Conservation (phyloP, 352 stramenopile species). For the Globisporangium lucens region DNA sequence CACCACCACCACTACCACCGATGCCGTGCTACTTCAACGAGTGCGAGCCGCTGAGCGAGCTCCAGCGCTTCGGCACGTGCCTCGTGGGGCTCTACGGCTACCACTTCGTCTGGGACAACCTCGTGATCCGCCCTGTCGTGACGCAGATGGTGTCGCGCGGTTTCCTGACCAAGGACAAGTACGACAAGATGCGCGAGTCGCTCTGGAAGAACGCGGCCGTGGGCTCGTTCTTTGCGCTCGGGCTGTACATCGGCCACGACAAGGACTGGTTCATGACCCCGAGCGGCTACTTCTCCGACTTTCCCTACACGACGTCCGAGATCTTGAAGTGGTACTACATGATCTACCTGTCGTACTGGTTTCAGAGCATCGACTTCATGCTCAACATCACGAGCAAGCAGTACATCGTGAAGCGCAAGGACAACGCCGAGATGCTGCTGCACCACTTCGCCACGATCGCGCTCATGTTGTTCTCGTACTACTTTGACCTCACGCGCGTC, state of each 20-base stretch:
- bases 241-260: conserved; percentile 54
- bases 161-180: conserved; percentile 53
- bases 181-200: conserved; percentile 82
- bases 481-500: conserved; percentile 63
- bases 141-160: conserved; percentile 36
- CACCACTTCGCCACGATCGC: conserved; percentile 76
- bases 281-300: conserved; percentile 60
- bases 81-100: conserved; percentile 62
- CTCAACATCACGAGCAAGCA: conserved; percentile 78
- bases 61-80: conserved; percentile 54
- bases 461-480: conserved; percentile 79
- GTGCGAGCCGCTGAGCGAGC: conserved; percentile 50
- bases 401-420: conserved; percentile 81
- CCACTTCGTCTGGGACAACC: conserved; percentile 65
- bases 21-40: conserved; percentile 77
- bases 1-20: background rate
- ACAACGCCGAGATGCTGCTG: conserved; percentile 79
- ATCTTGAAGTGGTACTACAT: conserved; percentile 80
- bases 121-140: conserved; percentile 55
- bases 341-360: conserved; percentile 80
- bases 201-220: conserved; percentile 81
- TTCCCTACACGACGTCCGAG: conserved; percentile 47
- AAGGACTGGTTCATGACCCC: conserved; percentile 79
- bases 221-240: conserved; percentile 54
- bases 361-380: conserved; percentile 85